Conservation (phyloP, 2,329 filamentous ascomycete genomes). For the Pleurostoma richardsiae region DNA sequence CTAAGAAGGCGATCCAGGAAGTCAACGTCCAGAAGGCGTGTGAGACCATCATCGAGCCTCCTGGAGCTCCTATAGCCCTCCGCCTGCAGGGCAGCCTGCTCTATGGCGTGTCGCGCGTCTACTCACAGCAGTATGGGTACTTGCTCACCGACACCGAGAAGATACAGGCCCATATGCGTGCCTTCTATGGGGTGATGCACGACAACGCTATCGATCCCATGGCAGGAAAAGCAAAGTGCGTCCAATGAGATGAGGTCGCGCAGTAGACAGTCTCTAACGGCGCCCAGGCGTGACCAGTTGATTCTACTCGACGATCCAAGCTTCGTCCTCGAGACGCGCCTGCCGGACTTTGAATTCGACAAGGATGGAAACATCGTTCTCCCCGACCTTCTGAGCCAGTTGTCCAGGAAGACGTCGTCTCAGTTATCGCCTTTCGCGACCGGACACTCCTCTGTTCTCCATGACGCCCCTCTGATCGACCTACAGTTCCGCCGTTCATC, state of each 20-base stretch:
- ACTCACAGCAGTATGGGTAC: constrained; percentile 81
- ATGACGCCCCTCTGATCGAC: constrained; percentile 6
- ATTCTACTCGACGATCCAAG: constrained; percentile 76
- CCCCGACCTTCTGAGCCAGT: constrained; percentile 25
- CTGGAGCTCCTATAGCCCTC: constrained; percentile 78
- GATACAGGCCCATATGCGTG: constrained; percentile 67
- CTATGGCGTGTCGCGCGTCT: constrained; percentile 80
- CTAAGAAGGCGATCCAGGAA: constrained; percentile 79
- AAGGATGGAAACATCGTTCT: constrained; percentile 24
- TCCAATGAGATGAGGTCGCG: constrained; percentile 2
- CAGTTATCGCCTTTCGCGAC: constrained; percentile 37
- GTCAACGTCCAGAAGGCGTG: constrained; percentile 87
- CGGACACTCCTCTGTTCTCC: not conserved
- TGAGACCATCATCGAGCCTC: constrained; percentile 75
- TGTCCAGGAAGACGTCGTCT: constrained; percentile 30
- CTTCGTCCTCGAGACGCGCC: constrained; percentile 63
- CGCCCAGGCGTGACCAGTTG: constrained; percentile 65
- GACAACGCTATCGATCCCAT: constrained; percentile 61
- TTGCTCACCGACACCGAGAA: constrained; percentile 75
- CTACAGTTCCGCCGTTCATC: constrained; percentile 7
- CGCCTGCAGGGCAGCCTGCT: constrained; percentile 86
- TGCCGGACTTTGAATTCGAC: constrained; percentile 52
- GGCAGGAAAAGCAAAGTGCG: constrained; percentile 68
- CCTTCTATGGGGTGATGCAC: constrained; percentile 55
- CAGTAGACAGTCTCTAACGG: constrained; percentile 4